phyloP scores from a whole-genome alignment of 2,329 filamentous ascomycete species.

The Graphilbum fragrans region DNA sequence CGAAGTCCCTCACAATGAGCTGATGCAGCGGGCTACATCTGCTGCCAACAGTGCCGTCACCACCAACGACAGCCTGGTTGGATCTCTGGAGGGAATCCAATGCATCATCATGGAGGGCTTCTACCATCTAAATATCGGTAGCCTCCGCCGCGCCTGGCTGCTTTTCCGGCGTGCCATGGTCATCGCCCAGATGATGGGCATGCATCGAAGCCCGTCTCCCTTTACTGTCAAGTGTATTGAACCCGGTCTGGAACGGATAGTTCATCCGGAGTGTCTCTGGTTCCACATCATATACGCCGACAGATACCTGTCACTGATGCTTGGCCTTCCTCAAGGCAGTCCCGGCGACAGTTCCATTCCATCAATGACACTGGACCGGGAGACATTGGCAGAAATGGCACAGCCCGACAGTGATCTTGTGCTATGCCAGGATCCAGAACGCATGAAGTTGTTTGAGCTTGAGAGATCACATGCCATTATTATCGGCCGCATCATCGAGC shows the following conservation, averaged over 20 bases:
- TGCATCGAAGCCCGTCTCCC: conserved; percentile 10
- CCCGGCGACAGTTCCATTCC: conserved; percentile 3
- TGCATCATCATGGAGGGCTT: conserved; percentile 34
- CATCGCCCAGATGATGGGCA: conserved; percentile 7
- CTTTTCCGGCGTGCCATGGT: conserved; percentile 28
- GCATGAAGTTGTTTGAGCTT: conserved; percentile 22
- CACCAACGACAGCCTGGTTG: conserved; percentile 29
- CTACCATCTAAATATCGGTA: conserved; percentile 31
- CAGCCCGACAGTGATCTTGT: background rate
- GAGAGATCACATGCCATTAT: conserved; percentile 20
- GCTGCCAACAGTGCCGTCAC: conserved; percentile 21
- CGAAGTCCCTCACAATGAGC: background rate
- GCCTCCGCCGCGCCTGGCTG: conserved; percentile 31
- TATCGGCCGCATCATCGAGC: conserved; percentile 25
- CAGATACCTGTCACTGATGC: conserved; percentile 34
- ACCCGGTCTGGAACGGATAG: conserved; percentile 31
- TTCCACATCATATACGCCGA: conserved; percentile 31
- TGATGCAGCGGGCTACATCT: background rate
- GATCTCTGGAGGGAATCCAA: conserved; percentile 33
- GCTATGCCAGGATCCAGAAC: too few relatives aligned
- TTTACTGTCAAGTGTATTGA: background rate
- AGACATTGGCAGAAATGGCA: background rate
- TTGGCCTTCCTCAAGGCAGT: conserved; percentile 30
- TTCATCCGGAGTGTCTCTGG: conserved; percentile 31
- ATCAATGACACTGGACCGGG: too few relatives aligned